Evolutionary conservation across 768 basidiomycete genomes (phyloP).

Genomic region (Mycena belliarum): DNA sequence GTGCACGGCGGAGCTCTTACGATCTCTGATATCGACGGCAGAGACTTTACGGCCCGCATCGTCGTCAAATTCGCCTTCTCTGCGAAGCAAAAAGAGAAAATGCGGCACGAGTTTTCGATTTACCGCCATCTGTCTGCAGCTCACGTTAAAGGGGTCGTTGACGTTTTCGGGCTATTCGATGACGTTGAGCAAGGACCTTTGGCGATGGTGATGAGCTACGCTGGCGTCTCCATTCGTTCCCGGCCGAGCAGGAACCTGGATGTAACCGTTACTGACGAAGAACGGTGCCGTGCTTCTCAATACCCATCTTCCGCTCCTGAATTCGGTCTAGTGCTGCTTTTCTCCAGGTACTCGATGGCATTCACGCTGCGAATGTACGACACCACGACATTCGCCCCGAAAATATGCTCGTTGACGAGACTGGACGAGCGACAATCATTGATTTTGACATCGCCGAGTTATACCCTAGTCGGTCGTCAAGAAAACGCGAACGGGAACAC

Average conservation of each 20-base stretch:
- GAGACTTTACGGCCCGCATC: neutral
- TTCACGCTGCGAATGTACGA: too few species aligned
- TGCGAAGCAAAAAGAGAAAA: neutral
- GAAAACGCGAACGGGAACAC: neutral
- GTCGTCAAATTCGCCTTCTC: neutral
- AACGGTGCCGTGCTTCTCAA: neutral
- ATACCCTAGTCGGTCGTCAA: neutral
- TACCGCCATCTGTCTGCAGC: neutral
- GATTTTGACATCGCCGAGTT: neutral
- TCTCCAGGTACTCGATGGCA: too few species aligned
- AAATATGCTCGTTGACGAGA: neutral
- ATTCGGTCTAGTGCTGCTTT: too few species aligned
- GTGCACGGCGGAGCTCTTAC: neutral
- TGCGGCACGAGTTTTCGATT: neutral
- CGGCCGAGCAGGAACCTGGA: neutral
- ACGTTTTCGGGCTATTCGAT: neutral
- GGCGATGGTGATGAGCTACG: neutral
- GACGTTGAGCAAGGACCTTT: neutral
- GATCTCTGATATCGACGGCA: neutral
- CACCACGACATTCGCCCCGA: neutral
- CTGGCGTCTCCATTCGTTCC: too few species aligned
- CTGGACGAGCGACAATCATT: neutral
- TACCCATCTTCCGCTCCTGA: neutral
- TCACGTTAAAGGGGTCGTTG: neutral
- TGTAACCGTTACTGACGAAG: neutral